These are phyloP conservation scores for Triadica sebifera DNA, from an alignment of 345 rosid genomes.

Conservation along the genomic window DNA sequence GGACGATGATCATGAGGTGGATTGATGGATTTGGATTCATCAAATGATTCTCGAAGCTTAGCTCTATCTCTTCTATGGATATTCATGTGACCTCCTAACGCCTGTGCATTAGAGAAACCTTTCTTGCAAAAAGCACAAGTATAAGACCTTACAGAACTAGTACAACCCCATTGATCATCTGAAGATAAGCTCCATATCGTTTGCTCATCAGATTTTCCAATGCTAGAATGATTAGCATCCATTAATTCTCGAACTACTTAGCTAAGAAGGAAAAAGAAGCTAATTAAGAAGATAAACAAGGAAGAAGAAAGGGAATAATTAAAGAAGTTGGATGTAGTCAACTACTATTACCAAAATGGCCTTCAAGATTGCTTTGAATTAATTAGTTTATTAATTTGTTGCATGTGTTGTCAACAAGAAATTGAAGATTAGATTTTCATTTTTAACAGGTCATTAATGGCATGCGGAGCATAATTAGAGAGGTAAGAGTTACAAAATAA, in stretches of 20 bases:
- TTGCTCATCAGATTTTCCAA: slow-evolving; percentile 20
- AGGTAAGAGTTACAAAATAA: too few species aligned
- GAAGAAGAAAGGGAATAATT: background rate
- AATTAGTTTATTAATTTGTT: background rate
- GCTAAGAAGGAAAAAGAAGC: background rate
- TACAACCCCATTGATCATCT: slow-evolving; percentile 19
- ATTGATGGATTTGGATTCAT: slow-evolving; percentile 13
- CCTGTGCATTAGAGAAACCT: slow-evolving; percentile 32
- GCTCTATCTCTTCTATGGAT: slow-evolving; percentile 36
- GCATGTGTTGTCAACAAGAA: background rate
- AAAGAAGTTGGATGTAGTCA: slow-evolving; percentile 27
- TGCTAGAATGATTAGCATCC: slow-evolving; percentile 21
- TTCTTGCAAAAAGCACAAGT: slow-evolving; percentile 32
- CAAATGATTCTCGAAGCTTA: slow-evolving; percentile 21
- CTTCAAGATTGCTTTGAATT: background rate
- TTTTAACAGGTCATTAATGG: background rate
- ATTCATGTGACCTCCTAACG: slow-evolving; percentile 36
- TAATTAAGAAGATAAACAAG: background rate
- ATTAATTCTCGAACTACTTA: slow-evolving; percentile 6
- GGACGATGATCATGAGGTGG: too few species aligned
- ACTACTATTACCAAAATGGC: slow-evolving; percentile 5
- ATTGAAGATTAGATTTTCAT: background rate
- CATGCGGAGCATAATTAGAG: background rate
- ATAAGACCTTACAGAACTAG: slow-evolving; percentile 30
- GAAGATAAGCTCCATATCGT: slow-evolving; percentile 17